Conservation (phyloP, 257 asterid species). For the Handroanthus guayacan region DNA sequence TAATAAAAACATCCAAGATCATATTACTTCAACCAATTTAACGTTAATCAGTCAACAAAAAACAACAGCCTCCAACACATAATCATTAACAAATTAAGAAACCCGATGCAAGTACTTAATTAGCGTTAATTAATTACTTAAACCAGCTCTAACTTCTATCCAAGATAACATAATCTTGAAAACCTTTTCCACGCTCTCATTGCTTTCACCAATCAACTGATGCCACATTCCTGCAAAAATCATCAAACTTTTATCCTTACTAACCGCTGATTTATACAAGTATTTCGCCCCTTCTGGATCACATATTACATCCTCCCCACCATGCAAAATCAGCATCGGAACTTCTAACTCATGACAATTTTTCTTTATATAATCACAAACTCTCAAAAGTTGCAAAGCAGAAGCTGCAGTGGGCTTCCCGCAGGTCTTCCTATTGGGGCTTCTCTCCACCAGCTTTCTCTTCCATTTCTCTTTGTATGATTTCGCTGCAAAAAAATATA, state of each 20-base stretch:
- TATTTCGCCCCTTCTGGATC: conserved; percentile 64
- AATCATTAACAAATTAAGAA: too few relatives aligned
- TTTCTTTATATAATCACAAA: conserved; percentile 54
- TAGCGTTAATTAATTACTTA: too few relatives aligned
- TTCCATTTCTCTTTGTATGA: conserved; percentile 70
- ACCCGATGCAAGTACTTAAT: too few relatives aligned
- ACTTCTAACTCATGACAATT: conserved; percentile 55
- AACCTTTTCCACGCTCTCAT: conserved; percentile 50
- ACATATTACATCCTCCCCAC: conserved; percentile 68
- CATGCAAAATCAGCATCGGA: conserved; percentile 77
- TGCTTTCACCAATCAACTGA: conserved; percentile 72
- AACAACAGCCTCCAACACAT: too few relatives aligned
- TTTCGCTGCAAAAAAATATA: too few relatives aligned
- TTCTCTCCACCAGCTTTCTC: conserved; percentile 53
- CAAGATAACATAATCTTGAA: conserved; percentile 54
- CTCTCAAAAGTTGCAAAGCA: conserved; percentile 63
- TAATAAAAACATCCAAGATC: too few relatives aligned
- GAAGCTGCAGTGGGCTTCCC: conserved; percentile 72
- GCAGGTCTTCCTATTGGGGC: conserved; percentile 57
- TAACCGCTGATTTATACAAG: conserved; percentile 52
- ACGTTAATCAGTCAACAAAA: too few relatives aligned
- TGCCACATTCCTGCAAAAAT: conserved; percentile 81
- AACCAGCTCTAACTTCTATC: conserved; percentile 62
- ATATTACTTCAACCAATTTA: too few relatives aligned
- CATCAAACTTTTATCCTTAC: conserved; percentile 76